Percentiles rank a stretch among this genome's conserved stretches.
phyloP scores from a whole-genome alignment of 441 rosid genomes.

The Melastoma candidum region DNA sequence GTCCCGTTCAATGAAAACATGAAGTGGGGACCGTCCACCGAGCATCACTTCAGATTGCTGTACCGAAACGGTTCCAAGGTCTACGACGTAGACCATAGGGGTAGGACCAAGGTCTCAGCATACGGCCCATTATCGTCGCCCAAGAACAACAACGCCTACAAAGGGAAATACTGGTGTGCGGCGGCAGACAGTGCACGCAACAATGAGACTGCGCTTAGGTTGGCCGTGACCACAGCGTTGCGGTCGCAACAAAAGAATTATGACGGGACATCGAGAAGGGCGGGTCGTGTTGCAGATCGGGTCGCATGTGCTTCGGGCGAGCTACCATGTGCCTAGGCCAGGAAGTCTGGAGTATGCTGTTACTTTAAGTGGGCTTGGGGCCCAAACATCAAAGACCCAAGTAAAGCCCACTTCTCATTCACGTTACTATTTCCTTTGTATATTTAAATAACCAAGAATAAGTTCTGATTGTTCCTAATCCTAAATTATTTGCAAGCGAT shows the following conservation, averaged over 20 bases:
- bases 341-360: conserved; percentile 42
- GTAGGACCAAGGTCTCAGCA: conserved; percentile 22
- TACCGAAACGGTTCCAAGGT: conserved; percentile 1
- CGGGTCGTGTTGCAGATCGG: conserved; percentile 53
- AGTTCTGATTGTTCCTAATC: too few relatives aligned
- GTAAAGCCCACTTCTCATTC: conserved; percentile 20
- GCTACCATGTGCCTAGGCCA: conserved; percentile 63
- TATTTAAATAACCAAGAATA: too few relatives aligned
- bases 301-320: conserved; percentile 46
- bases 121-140: conserved; percentile 39
- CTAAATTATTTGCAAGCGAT: too few relatives aligned
- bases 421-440: too few relatives aligned
- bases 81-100: conserved; percentile 56
- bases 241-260: conserved; percentile 30
- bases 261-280: conserved; percentile 53
- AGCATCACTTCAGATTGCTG: too few relatives aligned
- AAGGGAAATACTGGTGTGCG: conserved; percentile 68
- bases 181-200: conserved; percentile 28
- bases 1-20: too few relatives aligned
- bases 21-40: too few relatives aligned
- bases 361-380: conserved; percentile 63
- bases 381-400: conserved; percentile 45
- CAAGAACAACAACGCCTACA: conserved; percentile 40
- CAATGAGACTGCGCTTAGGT: conserved; percentile 20
- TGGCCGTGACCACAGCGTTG: conserved; percentile 38